These are phyloP conservation scores for Oidiodendron maius DNA, from an alignment of 495 filamentous ascomycete species.

Conservation along the genomic window DNA sequence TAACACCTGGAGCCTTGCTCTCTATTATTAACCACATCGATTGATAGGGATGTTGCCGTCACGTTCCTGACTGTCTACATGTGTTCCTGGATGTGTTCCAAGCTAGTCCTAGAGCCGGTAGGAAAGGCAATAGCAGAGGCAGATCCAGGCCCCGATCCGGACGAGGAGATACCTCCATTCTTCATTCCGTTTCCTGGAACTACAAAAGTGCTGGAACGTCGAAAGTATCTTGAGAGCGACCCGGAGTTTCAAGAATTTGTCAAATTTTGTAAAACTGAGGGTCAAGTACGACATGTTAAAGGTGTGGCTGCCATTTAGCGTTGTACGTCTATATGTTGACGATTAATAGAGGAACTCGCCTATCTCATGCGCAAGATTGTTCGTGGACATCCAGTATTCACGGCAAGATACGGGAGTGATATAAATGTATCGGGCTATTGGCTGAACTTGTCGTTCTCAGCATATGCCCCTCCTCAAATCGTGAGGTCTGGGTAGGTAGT, in stretches of 20 bases:
- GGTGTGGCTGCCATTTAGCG: too few relatives aligned
- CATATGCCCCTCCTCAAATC: constrained; percentile 53
- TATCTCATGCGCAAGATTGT: constrained; percentile 33
- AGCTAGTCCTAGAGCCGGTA: constrained; percentile 10
- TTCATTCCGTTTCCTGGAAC: constrained; percentile 23
- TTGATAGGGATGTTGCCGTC: background rate
- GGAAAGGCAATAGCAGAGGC: constrained; percentile 1
- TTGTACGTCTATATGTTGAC: too few relatives aligned
- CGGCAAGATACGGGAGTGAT: constrained; percentile 40
- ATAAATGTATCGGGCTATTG: constrained; percentile 44
- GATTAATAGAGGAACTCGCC: constrained; percentile 43
- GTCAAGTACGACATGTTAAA: too few relatives aligned
- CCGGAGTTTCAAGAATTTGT: constrained; percentile 25
- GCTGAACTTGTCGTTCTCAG: constrained; percentile 56
- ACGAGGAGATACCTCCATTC: constrained; percentile 8
- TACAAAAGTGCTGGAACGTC: constrained; percentile 11
- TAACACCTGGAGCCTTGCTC: background rate
- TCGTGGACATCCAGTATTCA: constrained; percentile 26
- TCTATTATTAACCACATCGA: background rate
- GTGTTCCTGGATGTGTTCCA: background rate
- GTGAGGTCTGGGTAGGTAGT: constrained; percentile 55
- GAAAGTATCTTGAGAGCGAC: constrained; percentile 18
- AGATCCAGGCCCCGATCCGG: constrained; percentile 4
- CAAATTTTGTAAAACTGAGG: constrained; percentile 23
- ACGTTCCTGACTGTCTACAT: constrained; percentile 4